A percentile compares a stretch with the other conserved stretches of the same genome.
Evolutionary conservation across 176 grass and related monocot species (phyloP).

Genomic region (Cenchrus purpureus): DNA sequence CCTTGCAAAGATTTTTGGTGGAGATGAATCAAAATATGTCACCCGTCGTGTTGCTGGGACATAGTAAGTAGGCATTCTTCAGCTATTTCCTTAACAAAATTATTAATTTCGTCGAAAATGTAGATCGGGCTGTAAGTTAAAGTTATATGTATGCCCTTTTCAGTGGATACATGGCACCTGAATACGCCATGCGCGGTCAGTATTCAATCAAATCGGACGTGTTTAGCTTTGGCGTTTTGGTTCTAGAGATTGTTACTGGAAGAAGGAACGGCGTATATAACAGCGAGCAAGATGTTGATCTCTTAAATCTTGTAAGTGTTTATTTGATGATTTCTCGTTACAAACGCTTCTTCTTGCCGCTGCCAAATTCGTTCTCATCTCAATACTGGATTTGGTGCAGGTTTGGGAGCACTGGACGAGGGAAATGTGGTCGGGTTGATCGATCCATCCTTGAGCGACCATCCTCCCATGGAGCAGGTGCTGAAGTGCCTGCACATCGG

Average conservation of each 20-base stretch:
- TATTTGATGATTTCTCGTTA: neutral
- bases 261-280: conserved; percentile 49
- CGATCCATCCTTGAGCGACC: conserved; percentile 35
- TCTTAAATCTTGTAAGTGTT: conserved; percentile 51
- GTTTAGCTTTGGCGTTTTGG: conserved; percentile 66
- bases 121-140: neutral
- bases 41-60: conserved; percentile 58
- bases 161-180: conserved; percentile 48
- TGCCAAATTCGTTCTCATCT: neutral
- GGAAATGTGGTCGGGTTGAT: conserved; percentile 40
- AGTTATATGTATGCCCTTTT: neutral
- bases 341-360: neutral
- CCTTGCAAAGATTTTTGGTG: conserved; percentile 54
- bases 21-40: conserved; percentile 45
- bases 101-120: neutral
- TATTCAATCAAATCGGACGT: conserved; percentile 67
- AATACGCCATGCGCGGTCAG: conserved; percentile 60
- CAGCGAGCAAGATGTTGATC: conserved; percentile 30
- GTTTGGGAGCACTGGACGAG: conserved; percentile 61
- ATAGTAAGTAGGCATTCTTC: conserved; percentile 55
- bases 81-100: neutral
- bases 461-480: conserved; percentile 33
- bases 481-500: conserved; percentile 11
- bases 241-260: conserved; percentile 66
- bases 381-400: neutral